These are phyloP conservation scores for Globisporangium cederbergense DNA, from an alignment of 352 stramenopile genomes.

Conservation along the genomic window DNA sequence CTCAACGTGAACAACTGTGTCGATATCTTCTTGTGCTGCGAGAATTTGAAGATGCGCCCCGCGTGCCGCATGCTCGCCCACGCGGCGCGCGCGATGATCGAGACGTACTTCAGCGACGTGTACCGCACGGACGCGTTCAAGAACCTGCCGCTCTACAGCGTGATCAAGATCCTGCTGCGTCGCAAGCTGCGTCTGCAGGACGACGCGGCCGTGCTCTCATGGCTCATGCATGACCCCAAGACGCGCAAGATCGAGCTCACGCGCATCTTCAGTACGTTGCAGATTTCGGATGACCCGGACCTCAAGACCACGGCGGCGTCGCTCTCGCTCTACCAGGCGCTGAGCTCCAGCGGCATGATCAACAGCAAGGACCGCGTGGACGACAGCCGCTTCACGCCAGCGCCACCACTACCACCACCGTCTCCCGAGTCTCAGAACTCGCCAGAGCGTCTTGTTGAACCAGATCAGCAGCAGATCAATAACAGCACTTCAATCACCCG, in stretches of 20 bases:
- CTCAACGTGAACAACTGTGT: conserved; percentile 64
- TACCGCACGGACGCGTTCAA: conserved; percentile 54
- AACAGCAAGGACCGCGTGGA: conserved; percentile 32
- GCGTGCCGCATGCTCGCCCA: conserved; percentile 49
- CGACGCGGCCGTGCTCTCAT: conserved; percentile 38
- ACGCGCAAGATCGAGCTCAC: conserved; percentile 30
- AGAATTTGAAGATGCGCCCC: conserved; percentile 44
- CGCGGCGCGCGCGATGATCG: conserved; percentile 58
- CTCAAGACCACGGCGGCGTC: conserved; percentile 8
- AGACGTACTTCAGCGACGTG: conserved; percentile 59
- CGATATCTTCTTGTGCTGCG: conserved; percentile 70
- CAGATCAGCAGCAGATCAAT: not conserved
- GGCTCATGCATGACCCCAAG: conserved; percentile 49
- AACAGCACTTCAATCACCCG: not conserved
- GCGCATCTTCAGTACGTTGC: conserved; percentile 13
- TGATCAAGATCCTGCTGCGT: conserved; percentile 45
- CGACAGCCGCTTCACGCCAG: not conserved
- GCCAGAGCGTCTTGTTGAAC: not conserved
- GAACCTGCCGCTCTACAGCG: conserved; percentile 36
- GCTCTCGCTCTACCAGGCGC: conserved; percentile 17
- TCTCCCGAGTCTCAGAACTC: not conserved
- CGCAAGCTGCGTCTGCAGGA: conserved; percentile 27
- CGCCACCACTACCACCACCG: not conserved
- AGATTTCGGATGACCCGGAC: conserved; percentile 2
- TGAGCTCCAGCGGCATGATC: conserved; percentile 34